Evolutionary conservation across 2,329 filamentous ascomycete genomes (phyloP).

Genomic region (Xylariaceae sp.): DNA sequence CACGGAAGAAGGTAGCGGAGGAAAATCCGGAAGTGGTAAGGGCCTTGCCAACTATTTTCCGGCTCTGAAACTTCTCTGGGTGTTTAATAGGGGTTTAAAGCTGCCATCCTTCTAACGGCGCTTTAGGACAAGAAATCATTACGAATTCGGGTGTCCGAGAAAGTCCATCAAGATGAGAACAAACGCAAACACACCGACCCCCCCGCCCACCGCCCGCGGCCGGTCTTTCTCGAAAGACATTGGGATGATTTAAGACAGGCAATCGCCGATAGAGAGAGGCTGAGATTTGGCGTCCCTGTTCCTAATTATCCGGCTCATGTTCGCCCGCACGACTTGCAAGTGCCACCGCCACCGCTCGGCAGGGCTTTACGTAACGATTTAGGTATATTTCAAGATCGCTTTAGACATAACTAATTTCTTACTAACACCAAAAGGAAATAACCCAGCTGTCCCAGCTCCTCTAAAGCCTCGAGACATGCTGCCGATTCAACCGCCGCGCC

Average conservation of each 20-base stretch:
- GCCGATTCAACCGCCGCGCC: background rate
- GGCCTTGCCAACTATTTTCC: background rate
- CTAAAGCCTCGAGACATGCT: background rate
- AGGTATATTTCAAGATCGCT: too few species aligned
- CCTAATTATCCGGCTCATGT: background rate
- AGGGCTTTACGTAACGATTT: too few species aligned
- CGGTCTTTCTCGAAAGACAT: background rate
- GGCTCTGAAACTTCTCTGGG: background rate
- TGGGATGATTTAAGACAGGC: background rate
- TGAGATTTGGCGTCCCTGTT: background rate
- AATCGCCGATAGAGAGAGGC: background rate
- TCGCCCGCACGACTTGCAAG: background rate
- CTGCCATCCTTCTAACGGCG: constrained; percentile 16
- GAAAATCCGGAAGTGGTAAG: constrained; percentile 65
- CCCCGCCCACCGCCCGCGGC: background rate
- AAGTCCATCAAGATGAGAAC: constrained; percentile 52
- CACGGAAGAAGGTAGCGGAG: constrained; percentile 59
- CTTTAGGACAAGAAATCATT: constrained; percentile 56
- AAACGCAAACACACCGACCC: background rate
- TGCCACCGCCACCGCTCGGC: too few species aligned
- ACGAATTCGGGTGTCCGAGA: constrained; percentile 63
- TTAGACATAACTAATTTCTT: too few species aligned
- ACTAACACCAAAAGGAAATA: constrained; percentile 14
- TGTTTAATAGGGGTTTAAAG: background rate
- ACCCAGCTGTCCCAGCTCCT: background rate